Conservation (phyloP, 2,329 filamentous ascomycete genomes). For the Beauveria bassiana region DNA sequence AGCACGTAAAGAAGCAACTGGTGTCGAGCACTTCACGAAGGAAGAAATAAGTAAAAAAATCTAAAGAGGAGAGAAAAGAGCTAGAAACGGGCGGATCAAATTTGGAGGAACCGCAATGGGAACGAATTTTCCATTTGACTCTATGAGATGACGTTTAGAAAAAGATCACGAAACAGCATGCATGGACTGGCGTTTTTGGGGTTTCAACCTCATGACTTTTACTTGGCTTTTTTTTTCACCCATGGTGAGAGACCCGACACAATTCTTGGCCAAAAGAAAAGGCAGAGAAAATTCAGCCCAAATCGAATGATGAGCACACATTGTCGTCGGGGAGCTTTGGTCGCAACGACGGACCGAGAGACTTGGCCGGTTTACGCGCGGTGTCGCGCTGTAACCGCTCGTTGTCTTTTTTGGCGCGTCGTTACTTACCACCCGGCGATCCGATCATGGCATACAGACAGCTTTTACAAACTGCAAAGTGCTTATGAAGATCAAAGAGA, state of each 20-base stretch:
- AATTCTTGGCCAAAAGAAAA: no score
- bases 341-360: slow-evolving; percentile 13
- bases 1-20: slow-evolving; percentile 87
- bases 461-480: slow-evolving; percentile 12
- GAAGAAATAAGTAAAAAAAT: slow-evolving; percentile 41
- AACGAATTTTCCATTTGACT: neutral
- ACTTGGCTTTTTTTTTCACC: neutral
- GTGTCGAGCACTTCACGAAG: slow-evolving; percentile 55
- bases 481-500: slow-evolving; percentile 52
- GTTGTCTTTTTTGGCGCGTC: neutral
- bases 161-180: neutral
- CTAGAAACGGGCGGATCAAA: neutral
- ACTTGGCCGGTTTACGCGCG: slow-evolving; percentile 20
- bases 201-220: neutral
- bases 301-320: slow-evolving; percentile 43
- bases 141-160: neutral
- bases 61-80: slow-evolving; percentile 7
- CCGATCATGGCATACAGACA: slow-evolving; percentile 21
- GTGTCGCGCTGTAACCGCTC: slow-evolving; percentile 31
- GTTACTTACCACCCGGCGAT: slow-evolving; percentile 25
- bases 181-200: slow-evolving; percentile 10
- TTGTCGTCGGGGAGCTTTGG: slow-evolving; percentile 20
- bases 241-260: neutral
- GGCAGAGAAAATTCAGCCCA: neutral
- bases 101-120: neutral